Evolutionary conservation across 257 asterid genomes (phyloP), one percentile per base, ranked within the genome.

Genomic region (Hygrophila difformis): DNA sequence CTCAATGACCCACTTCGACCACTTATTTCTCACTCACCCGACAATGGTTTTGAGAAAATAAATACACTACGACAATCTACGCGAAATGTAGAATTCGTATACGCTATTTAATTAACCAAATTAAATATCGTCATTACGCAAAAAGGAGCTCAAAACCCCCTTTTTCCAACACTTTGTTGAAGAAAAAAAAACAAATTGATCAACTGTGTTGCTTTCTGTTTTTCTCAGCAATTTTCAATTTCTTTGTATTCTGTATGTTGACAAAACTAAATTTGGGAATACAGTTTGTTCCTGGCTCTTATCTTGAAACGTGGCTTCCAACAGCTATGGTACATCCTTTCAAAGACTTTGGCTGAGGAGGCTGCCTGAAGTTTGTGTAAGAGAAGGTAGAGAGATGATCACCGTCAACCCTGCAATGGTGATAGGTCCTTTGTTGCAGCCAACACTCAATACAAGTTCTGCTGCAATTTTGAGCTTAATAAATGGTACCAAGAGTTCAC

Each of bases 331-430:
- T 83, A 83, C 44, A 69, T 69, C 18, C 92, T 83, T 41, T 83
- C 94, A 20, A 83, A 83, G 61, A 79, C 87, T 19, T 56, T 83
- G 69, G 92, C 94, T 2, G 94, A 83, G 73, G 87, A 79, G 17
- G 92, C 92, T 56, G 94, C 87, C 1, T 83, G 87, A 72, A 79
- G 65, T 83, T 76, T 64, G 80, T 61, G 44, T 74, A 69, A 56
- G 92, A 79, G 73, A 83, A 76, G 80, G 80, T 39, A 63, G 79
- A 12, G 73, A 83, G 58, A 58, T 83, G 92, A 84, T 79, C 20
- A 21, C 69, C 18, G 65, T 83, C 52, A 79, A 83, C 69, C 94
- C 92, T 11, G 58, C 87, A 17, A 58, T 79, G 92, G 92, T 83
- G 18, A 75, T 79, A 56, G 94, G 94, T 51, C 87, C 87, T 22